Conservation (phyloP, 2,329 filamentous ascomycete species). For the Fusarium mangiferae region DNA sequence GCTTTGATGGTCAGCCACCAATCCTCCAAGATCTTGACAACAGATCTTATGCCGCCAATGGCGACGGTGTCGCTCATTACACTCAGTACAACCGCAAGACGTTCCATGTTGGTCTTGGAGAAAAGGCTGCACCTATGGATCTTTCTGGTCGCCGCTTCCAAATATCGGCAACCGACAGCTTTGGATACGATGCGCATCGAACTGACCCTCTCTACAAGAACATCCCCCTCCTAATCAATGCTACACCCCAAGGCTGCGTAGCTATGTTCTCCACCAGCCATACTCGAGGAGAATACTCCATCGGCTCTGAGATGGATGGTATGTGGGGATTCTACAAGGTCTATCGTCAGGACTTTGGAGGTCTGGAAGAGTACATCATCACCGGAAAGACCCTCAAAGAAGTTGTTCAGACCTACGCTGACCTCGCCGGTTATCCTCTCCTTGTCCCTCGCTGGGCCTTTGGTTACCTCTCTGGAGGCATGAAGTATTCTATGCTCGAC, state of each 20-base stretch:
- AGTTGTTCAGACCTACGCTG: constrained; percentile 72
- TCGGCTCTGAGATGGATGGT: constrained; percentile 79
- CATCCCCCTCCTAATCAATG: constrained; percentile 77
- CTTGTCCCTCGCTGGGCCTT: constrained; percentile 78
- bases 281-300: constrained; percentile 69
- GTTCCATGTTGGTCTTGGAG: constrained; percentile 76
- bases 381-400: constrained; percentile 74
- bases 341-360: constrained; percentile 77
- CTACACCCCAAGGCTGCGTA: constrained; percentile 70
- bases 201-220: constrained; percentile 82
- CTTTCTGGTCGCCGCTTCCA: constrained; percentile 73
- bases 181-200: constrained; percentile 76
- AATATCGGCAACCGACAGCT: constrained; percentile 76
- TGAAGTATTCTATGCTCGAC: constrained; percentile 64
- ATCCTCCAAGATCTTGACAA: constrained; percentile 71
- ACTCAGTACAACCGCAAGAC: constrained; percentile 69
- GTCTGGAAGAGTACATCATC: constrained; percentile 76
- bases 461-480: constrained; percentile 75
- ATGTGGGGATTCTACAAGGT: constrained; percentile 81
- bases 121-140: constrained; percentile 79
- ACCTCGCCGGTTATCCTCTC: constrained; percentile 73
- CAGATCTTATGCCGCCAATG: constrained; percentile 73
- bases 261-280: constrained; percentile 76
- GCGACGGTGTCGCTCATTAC: constrained; percentile 71
- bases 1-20: constrained; percentile 58